phyloP scores from a whole-genome alignment of 2,329 filamentous ascomycete genomes.

The Calonectria pseudoreteaudii region DNA sequence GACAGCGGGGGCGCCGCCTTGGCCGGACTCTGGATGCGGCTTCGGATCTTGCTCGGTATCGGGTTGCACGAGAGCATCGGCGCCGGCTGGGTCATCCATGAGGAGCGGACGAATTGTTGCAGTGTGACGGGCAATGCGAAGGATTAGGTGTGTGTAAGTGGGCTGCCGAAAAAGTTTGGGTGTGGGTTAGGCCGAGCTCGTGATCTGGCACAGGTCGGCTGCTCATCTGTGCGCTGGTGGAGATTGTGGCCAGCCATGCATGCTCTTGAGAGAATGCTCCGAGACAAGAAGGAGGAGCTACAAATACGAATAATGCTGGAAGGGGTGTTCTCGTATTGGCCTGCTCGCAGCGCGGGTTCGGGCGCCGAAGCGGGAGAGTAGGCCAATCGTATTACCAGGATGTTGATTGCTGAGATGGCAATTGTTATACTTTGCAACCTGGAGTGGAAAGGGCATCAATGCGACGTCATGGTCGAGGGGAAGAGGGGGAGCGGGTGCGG shows the following conservation, averaged over 20 bases:
- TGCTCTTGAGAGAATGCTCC: background rate
- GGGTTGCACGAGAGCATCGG: constrained; percentile 15
- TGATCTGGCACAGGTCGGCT: background rate
- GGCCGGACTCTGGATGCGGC: constrained; percentile 10
- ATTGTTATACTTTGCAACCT: background rate
- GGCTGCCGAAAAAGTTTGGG: constrained; percentile 11
- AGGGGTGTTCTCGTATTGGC: background rate
- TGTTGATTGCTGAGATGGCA: background rate
- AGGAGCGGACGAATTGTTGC: constrained; percentile 30
- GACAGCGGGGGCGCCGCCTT: constrained; percentile 23
- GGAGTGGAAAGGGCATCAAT: background rate
- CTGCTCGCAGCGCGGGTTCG: too few relatives aligned
- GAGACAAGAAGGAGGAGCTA: background rate
- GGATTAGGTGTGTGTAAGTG: background rate
- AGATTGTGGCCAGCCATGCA: background rate
- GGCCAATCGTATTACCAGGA: background rate
- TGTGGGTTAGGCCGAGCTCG: constrained; percentile 12
- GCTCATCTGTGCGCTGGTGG: constrained; percentile 3
- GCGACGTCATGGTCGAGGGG: constrained; percentile 2
- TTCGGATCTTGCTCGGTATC: constrained; percentile 4
- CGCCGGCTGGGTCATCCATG: constrained; percentile 34
- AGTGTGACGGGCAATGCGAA: constrained; percentile 23
- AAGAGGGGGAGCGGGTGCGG: constrained; percentile 14
- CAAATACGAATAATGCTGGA: background rate
- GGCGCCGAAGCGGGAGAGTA: background rate